A percentile compares a stretch with the other conserved stretches of the same genome.
Conservation (phyloP, 129 eudicot species). For the Logfia minima region DNA sequence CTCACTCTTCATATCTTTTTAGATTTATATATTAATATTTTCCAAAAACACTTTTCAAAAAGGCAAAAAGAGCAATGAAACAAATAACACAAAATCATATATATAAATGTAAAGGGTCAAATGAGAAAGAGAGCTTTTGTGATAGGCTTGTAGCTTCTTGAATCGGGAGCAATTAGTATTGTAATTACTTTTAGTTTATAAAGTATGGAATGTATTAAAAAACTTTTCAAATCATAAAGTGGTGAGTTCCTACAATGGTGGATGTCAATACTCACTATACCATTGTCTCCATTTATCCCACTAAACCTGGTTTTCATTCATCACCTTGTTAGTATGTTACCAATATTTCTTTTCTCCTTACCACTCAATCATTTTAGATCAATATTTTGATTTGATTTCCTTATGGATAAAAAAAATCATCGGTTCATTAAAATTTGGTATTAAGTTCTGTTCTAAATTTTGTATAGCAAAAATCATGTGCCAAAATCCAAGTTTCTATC, state of each 20-base stretch:
- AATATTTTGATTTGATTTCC: not conserved
- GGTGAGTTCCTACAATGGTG: conserved; percentile 35
- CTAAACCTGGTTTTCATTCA: conserved; percentile 38
- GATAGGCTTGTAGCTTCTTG: conserved; percentile 28
- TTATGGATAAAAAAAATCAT: not conserved
- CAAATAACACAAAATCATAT: not conserved
- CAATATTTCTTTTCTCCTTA: not conserved
- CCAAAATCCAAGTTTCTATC: no score
- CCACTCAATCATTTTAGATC: not conserved
- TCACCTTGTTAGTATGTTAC: not conserved
- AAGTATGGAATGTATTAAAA: conserved; percentile 19
- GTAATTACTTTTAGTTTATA: conserved; percentile 9
- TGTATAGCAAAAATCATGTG: no score
- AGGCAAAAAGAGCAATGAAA: not conserved
- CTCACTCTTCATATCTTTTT: no score
- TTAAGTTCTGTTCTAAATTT: no score
- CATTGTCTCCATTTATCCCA: conserved; percentile 33
- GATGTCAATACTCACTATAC: conserved; percentile 27
- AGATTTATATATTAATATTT: no score
- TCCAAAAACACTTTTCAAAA: not conserved
- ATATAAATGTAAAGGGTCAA: conserved; percentile 23
- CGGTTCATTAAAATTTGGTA: no score
- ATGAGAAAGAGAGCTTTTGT: conserved; percentile 19
- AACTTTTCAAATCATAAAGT: conserved; percentile 24
- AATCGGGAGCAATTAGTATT: conserved; percentile 33